Percentiles rank a stretch among this genome's conserved stretches.
Evolutionary conservation across 805 yeast species (phyloP).

Genomic region (Nakazawaea wickerhamii): DNA sequence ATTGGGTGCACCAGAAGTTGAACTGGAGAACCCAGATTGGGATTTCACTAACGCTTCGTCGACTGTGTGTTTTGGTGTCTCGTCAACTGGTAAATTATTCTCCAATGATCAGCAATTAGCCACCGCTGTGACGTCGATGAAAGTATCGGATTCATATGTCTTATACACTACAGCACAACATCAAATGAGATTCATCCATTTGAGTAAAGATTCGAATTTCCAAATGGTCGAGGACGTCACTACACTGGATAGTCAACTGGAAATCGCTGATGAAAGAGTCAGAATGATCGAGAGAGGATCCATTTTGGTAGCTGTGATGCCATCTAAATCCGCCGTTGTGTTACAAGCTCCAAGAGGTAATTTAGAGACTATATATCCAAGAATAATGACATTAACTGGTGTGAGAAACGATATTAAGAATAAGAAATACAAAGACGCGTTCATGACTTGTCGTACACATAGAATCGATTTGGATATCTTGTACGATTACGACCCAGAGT

Average conservation of each 20-base stretch:
- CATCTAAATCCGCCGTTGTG: slow-evolving; percentile 75
- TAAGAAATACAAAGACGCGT: slow-evolving; percentile 64
- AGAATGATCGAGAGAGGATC: slow-evolving; percentile 93
- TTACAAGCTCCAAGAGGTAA: slow-evolving; percentile 96
- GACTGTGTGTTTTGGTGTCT: slow-evolving; percentile 60
- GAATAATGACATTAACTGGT: slow-evolving; percentile 83
- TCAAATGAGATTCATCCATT: slow-evolving; percentile 73
- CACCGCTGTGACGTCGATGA: slow-evolving; percentile 76
- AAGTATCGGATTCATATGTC: slow-evolving; percentile 64
- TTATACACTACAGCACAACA: slow-evolving; percentile 87
- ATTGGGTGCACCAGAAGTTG: slow-evolving; percentile 24
- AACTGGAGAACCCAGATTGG: slow-evolving; percentile 12
- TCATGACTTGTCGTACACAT: slow-evolving; percentile 79
- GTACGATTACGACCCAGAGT: slow-evolving; percentile 77
- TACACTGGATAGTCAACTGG: slow-evolving; percentile 29
- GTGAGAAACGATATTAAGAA: slow-evolving; percentile 65
- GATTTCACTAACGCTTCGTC: neutral
- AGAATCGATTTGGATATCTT: slow-evolving; percentile 86
- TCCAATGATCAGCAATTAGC: slow-evolving; percentile 56
- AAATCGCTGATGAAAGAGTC: slow-evolving; percentile 64
- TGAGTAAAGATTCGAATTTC: slow-evolving; percentile 33
- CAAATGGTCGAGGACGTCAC: slow-evolving; percentile 24
- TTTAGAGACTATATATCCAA: slow-evolving; percentile 86
- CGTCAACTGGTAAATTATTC: slow-evolving; percentile 69
- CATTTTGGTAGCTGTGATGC: slow-evolving; percentile 71